Evolutionary conservation across 2,329 filamentous ascomycete genomes (phyloP).

Genomic region (Calonectria ilicicola): DNA sequence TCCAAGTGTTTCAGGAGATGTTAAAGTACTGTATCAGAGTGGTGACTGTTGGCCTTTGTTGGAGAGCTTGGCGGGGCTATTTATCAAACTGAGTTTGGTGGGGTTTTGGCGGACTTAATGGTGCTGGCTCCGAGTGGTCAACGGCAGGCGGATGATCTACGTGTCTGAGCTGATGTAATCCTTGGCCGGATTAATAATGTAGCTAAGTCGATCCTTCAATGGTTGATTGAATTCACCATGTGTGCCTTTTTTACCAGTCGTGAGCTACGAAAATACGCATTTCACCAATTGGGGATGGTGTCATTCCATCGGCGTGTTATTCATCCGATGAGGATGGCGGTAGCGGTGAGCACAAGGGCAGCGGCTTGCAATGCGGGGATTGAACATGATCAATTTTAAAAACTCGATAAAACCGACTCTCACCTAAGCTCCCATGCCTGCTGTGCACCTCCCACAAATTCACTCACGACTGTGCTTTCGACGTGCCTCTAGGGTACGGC

Average conservation of each 20-base stretch:
- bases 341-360: background rate
- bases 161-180: conserved; percentile 18
- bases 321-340: background rate
- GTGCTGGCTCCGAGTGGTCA: background rate
- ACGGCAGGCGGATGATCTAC: background rate
- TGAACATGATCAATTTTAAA: background rate
- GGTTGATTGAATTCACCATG: background rate
- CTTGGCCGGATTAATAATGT: conserved; percentile 13
- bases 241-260: background rate
- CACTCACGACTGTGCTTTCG: too few species aligned
- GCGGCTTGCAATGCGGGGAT: background rate
- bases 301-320: background rate
- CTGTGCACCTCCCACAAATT: too few species aligned
- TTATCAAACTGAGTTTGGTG: conserved; percentile 20
- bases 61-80: background rate
- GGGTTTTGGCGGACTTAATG: conserved; percentile 38
- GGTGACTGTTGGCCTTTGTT: background rate
- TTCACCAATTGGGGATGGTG: background rate
- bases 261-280: background rate
- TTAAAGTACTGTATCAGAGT: background rate
- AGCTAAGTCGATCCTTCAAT: background rate
- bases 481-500: too few species aligned
- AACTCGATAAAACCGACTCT: too few species aligned
- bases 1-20: background rate
- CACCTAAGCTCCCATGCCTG: too few species aligned